phyloP scores from a whole-genome alignment of 192 early-diverging fungal genomes.

The Rhizophagus clarus region DNA sequence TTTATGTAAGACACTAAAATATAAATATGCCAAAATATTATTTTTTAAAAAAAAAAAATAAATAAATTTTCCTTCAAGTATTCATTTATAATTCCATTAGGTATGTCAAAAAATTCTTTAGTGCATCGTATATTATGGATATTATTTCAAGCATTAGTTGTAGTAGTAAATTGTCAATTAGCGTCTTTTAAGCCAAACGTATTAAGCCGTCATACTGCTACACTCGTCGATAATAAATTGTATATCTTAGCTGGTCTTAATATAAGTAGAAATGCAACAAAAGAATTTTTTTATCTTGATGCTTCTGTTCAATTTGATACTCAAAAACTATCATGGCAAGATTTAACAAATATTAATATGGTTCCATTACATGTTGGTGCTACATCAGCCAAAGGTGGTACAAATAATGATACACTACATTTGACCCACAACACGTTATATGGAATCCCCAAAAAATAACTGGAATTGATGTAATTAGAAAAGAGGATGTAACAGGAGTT shows the following conservation, averaged over 20 bases:
- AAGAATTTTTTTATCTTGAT: constrained; percentile 10
- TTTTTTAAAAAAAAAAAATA: too few species aligned
- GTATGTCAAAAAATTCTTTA: too few species aligned
- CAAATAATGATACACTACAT: neutral
- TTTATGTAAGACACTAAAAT: too few species aligned
- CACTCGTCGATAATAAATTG: neutral
- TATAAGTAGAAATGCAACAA: neutral
- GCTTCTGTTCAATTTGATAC: neutral
- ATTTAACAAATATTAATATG: neutral
- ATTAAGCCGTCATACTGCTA: too few species aligned
- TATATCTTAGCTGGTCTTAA: neutral
- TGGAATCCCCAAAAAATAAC: neutral
- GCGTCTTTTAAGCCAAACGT: too few species aligned
- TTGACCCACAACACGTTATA: neutral
- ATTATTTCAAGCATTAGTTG: too few species aligned
- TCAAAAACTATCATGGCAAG: neutral
- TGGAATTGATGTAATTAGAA: neutral
- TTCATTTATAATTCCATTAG: too few species aligned
- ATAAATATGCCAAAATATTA: too few species aligned
- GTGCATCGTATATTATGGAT: too few species aligned
- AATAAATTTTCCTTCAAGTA: too few species aligned
- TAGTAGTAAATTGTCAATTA: too few species aligned
- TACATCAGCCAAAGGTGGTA: neutral
- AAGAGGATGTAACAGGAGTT: neutral
- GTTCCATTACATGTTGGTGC: neutral